Percentiles rank a stretch among this genome's conserved stretches.
These are phyloP conservation scores for Phaeotremella skinneri DNA, from an alignment of 768 basidiomycete species.

Conservation along the genomic window DNA sequence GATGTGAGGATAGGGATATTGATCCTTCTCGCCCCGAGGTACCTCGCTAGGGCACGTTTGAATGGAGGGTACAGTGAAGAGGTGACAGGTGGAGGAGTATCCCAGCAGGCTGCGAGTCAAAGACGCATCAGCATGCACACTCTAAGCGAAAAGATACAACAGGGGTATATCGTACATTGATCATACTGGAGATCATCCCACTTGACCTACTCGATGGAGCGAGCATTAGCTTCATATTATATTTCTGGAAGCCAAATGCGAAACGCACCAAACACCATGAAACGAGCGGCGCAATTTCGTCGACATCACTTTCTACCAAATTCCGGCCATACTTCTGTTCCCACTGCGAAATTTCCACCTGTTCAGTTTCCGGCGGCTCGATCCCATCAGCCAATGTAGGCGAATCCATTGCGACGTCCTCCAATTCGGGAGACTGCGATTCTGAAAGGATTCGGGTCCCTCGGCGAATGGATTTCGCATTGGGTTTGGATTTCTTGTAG, in stretches of 20 bases:
- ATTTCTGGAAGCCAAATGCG: too few species aligned
- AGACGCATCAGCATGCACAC: conserved; percentile 4
- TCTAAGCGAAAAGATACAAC: conserved; percentile 2
- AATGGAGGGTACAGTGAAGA: conserved; percentile 66
- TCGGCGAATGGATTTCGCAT: conserved; percentile 31
- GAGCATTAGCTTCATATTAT: too few species aligned
- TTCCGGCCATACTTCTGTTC: conserved; percentile 55
- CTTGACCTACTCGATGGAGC: conserved; percentile 62
- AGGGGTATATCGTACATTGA: conserved; percentile 62
- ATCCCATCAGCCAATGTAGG: conserved; percentile 57
- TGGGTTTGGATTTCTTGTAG: conserved; percentile 39
- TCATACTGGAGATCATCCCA: conserved; percentile 94
- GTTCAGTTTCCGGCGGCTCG: conserved; percentile 59
- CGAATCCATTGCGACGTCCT: neutral
- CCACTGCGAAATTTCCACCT: conserved; percentile 67
- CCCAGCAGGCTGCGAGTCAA: conserved; percentile 74
- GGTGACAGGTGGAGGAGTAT: conserved; percentile 69
- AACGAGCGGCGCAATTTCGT: conserved; percentile 55
- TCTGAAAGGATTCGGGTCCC: conserved; percentile 19
- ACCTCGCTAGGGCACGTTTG: conserved; percentile 65
- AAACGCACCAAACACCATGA: conserved; percentile 62
- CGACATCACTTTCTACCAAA: conserved; percentile 58
- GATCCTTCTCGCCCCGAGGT: conserved; percentile 63
- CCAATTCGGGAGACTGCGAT: conserved; percentile 10
- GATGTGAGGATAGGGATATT: conserved; percentile 58